phyloP scores from a whole-genome alignment of 257 asterid genomes.

The Solanum etuberosum region DNA sequence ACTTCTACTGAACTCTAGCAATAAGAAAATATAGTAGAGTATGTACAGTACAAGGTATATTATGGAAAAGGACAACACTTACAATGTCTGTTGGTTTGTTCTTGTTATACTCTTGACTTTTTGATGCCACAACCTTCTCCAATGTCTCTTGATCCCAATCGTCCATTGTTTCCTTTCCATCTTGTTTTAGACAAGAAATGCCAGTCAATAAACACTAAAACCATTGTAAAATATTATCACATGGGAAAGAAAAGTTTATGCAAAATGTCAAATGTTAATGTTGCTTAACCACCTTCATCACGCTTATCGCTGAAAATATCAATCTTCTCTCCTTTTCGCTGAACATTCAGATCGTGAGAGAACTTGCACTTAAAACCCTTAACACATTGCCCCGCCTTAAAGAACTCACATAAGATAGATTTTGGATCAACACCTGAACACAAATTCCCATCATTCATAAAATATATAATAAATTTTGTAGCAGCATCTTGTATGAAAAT shows the following conservation, averaged over 20 bases:
- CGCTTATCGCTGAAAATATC: conserved; percentile 78
- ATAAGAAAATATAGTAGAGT: not conserved
- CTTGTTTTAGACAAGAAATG: conserved; percentile 1
- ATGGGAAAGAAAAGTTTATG: not conserved
- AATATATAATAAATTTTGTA: not conserved
- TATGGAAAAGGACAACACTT: conserved; percentile 11
- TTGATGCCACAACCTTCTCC: conserved; percentile 81
- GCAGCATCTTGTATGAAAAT: not conserved
- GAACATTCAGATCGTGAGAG: conserved; percentile 90
- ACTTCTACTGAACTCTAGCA: not conserved
- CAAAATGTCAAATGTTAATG: not conserved
- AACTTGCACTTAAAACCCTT: conserved; percentile 96
- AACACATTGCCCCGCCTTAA: conserved; percentile 76
- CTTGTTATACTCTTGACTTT: conserved; percentile 86
- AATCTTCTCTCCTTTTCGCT: conserved; percentile 94
- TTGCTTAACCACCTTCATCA: conserved; percentile 33
- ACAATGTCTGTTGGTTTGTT: conserved; percentile 96
- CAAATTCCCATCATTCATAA: not conserved
- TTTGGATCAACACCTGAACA: conserved; percentile 88
- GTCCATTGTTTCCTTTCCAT: conserved; percentile 59
- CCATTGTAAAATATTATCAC: not conserved
- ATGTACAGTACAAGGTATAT: not conserved
- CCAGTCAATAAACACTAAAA: not conserved
- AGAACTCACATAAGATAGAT: conserved; percentile 76
- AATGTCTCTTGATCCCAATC: conserved; percentile 90